Percentiles rank a stretch among this genome's conserved stretches.
phyloP scores from a whole-genome alignment of 441 rosid genomes.

The Erodium moschatum region DNA sequence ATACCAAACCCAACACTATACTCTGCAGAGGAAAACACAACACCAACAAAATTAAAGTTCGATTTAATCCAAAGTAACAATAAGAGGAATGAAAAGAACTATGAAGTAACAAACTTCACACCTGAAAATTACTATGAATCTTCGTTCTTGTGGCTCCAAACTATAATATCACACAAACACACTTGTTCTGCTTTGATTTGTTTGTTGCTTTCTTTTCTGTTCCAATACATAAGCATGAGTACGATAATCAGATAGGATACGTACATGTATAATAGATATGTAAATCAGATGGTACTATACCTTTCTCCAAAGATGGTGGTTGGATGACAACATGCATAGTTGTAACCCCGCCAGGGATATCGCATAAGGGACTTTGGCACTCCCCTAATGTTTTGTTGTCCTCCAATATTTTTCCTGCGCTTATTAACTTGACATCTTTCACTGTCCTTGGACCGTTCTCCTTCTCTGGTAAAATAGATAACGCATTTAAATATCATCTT shows the following conservation, averaged over 20 bases:
- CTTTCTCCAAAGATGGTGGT: constrained; percentile 60
- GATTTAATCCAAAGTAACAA: neutral
- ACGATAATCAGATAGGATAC: neutral
- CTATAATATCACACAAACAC: constrained; percentile 72
- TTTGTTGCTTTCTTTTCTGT: constrained; percentile 62
- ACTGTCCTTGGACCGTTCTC: constrained; percentile 79
- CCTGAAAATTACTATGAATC: constrained; percentile 23
- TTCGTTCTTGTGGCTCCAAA: constrained; percentile 17
- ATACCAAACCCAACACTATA: constrained; percentile 22
- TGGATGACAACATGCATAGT: constrained; percentile 96
- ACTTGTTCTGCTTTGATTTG: constrained; percentile 57
- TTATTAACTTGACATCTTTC: constrained; percentile 82
- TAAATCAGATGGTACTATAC: constrained; percentile 25
- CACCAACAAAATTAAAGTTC: neutral
- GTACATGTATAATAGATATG: neutral
- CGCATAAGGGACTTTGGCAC: constrained; percentile 72
- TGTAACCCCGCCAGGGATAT: constrained; percentile 71
- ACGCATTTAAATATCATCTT: constrained; percentile 2
- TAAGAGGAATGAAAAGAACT: neutral
- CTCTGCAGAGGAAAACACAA: constrained; percentile 14
- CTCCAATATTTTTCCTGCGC: constrained; percentile 86
- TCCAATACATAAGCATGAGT: constrained; percentile 21
- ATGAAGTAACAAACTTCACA: constrained; percentile 17
- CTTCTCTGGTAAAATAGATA: constrained; percentile 42
- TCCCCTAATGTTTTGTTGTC: constrained; percentile 72